Evolutionary conservation across 2,329 filamentous ascomycete genomes (phyloP).

Genomic region (Colletotrichum tofieldiae): DNA sequence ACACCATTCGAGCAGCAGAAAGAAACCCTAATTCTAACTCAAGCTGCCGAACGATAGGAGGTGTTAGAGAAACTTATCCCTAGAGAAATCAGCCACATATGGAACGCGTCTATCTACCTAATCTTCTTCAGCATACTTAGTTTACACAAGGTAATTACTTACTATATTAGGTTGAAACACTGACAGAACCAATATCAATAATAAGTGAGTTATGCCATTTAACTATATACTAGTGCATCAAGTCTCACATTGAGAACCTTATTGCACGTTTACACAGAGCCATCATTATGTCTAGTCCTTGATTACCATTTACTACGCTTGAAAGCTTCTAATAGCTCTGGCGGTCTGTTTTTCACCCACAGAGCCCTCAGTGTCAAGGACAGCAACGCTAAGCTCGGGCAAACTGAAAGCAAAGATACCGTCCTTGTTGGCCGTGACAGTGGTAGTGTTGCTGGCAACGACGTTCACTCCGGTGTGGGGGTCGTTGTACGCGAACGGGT

Average conservation of each 20-base stretch:
- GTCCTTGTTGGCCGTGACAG: conserved; percentile 58
- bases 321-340: background rate
- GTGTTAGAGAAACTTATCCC: too few species aligned
- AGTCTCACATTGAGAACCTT: background rate
- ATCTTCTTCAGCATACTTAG: too few species aligned
- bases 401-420: conserved; percentile 68
- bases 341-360: background rate
- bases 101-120: too few species aligned
- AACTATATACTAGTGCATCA: background rate
- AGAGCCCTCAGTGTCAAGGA: conserved; percentile 61
- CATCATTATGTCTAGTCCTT: too few species aligned
- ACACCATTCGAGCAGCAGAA: too few species aligned
- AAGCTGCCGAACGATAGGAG: too few species aligned
- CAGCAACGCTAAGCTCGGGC: conserved; percentile 70
- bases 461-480: conserved; percentile 63
- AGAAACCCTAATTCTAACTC: too few species aligned
- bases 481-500: conserved; percentile 62
- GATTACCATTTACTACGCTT: background rate
- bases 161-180: too few species aligned
- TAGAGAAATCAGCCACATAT: too few species aligned
- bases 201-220: background rate
- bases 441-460: conserved; percentile 59
- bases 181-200: background rate
- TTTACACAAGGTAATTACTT: too few species aligned
- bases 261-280: background rate